Percentiles rank a stretch among this genome's conserved stretches.
Evolutionary conservation across 495 filamentous ascomycete genomes (phyloP).

Genomic region (Xylaria bambusicola): DNA sequence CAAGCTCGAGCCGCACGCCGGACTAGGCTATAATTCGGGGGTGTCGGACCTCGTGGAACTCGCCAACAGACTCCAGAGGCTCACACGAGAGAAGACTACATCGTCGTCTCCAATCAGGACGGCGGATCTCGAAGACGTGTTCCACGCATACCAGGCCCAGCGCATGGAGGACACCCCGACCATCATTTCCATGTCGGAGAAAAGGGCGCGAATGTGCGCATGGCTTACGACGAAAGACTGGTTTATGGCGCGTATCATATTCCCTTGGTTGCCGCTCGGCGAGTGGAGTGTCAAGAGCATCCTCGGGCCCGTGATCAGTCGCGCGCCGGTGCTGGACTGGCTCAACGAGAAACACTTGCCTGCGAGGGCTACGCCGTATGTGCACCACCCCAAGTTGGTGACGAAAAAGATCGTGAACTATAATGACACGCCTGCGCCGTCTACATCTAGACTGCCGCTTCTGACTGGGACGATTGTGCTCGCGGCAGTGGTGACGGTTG

Average conservation of each 20-base stretch:
- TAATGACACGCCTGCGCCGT: background rate
- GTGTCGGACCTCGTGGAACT: constrained; percentile 47
- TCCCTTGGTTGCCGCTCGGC: constrained; percentile 15
- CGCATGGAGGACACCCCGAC: constrained; percentile 19
- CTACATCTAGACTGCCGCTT: constrained; percentile 1
- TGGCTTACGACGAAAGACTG: constrained; percentile 21
- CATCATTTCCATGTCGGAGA: constrained; percentile 25
- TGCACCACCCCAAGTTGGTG: background rate
- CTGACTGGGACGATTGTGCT: constrained; percentile 2
- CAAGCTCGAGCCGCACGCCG: constrained; percentile 44
- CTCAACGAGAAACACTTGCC: constrained; percentile 21
- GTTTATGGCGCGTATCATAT: constrained; percentile 24
- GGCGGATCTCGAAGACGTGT: constrained; percentile 20
- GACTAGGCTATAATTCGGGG: constrained; percentile 44
- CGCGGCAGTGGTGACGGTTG: constrained; percentile 3
- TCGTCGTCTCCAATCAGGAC: background rate
- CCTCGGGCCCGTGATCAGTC: constrained; percentile 21
- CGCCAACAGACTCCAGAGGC: constrained; percentile 38
- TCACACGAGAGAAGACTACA: constrained; percentile 9
- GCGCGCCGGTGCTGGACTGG: constrained; percentile 29
- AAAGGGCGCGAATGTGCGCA: constrained; percentile 20
- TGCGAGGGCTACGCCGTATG: background rate
- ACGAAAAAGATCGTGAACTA: background rate
- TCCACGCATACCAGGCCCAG: constrained; percentile 27
- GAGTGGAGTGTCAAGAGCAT: constrained; percentile 12